Conservation (phyloP, 2,329 filamentous ascomycete genomes). For the Neophaeococcomyces mojaviensis region DNA sequence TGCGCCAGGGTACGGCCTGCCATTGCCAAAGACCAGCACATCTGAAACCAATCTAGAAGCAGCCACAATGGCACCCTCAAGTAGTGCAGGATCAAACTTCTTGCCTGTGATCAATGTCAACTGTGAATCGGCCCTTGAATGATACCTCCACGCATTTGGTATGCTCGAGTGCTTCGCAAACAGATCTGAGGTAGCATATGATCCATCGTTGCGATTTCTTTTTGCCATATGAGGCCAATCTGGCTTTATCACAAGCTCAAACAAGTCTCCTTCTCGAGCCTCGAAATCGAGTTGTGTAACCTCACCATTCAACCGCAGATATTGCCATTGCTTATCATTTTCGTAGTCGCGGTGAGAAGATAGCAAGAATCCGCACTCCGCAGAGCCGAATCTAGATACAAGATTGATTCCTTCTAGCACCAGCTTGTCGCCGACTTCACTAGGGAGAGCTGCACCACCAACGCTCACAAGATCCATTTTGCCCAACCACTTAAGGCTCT, state of each 20-base stretch:
- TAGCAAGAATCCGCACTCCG: conserved; percentile 59
- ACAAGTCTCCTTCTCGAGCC: conserved; percentile 35
- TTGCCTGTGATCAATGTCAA: conserved; percentile 59
- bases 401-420: conserved; percentile 47
- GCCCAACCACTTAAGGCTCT: conserved; percentile 38
- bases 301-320: conserved; percentile 41
- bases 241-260: conserved; percentile 49
- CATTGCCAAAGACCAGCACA: conserved; percentile 56
- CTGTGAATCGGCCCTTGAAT: conserved; percentile 54
- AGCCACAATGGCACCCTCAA: conserved; percentile 48
- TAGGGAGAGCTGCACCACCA: conserved; percentile 53
- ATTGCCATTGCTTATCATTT: conserved; percentile 54
- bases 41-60: conserved; percentile 43
- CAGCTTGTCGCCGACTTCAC: conserved; percentile 46
- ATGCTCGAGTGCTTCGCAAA: conserved; percentile 50
- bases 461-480: conserved; percentile 56
- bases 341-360: conserved; percentile 53
- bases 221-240: conserved; percentile 56
- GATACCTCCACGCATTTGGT: conserved; percentile 53
- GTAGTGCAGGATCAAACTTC: conserved; percentile 58
- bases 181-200: conserved; percentile 57
- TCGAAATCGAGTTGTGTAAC: conserved; percentile 40
- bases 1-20: conserved; percentile 48
- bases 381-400: conserved; percentile 57
- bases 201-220: conserved; percentile 51